Base-by-base conservation (phyloP, 2,329 filamentous ascomycete genomes). In the Beauveria brongniartii region DNA sequence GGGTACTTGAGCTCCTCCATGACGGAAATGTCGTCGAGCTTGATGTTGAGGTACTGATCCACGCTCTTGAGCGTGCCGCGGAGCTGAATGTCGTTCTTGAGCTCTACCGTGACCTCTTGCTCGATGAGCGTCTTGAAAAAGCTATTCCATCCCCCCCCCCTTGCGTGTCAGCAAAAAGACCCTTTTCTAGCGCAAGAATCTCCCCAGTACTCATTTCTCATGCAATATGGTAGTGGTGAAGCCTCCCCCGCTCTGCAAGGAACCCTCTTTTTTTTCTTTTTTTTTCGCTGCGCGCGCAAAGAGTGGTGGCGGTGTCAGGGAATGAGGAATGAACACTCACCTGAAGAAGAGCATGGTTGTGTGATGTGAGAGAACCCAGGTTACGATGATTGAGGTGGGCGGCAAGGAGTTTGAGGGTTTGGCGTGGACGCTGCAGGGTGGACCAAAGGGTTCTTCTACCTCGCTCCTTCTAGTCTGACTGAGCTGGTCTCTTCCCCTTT, bases 91-190 rank as follows among this genome's bases (percentile, higher is more conserved):
- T 99, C 94, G 75, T 99, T 99, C 79, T 99, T 99, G 74, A 99
- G 90, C 80, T 99, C 94, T 73, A 99, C 92, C 52, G 92, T 97
- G 71, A 99, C 92, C 80, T 95, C 88, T 68, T 94, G 89, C 80
- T 97, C 94, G 74, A 97, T 95, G 70, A 97, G 89, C 59, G 93
- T 97, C 77, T 97, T 97, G 86, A 97, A 97, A 81, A 97, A 97
- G 79, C 90, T 94, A 72, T 22, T 28, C 34, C 22, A 16, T 34
- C 22, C 16, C 7, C 9, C 30, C 30, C 30, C 28, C 10, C 10
- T 34, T 16, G 37, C 24, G n/a, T 22, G 57, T 48, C 22, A 30
- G 47, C 16, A 6, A 7, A 5, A 50, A 18, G n/a, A 6, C 26
- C 24, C 28, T 55, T n/a, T 5, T 10, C 5, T 34, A 5, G 34